Evolutionary conservation across 148 eudicot species (phyloP).

Genomic region (Amaranthus hypochondriacus): DNA sequence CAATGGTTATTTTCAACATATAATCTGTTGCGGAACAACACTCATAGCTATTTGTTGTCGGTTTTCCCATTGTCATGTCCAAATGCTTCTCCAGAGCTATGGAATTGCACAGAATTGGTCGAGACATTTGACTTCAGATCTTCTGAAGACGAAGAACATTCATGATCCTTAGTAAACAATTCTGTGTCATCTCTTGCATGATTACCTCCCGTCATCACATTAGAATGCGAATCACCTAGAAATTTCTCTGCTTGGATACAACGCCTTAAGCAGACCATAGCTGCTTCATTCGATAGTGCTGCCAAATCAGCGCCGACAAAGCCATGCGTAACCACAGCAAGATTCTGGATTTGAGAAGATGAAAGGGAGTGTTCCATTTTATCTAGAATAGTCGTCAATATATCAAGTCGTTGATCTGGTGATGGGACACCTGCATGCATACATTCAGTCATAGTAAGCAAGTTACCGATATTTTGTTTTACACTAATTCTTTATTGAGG

Average conservation of each 20-base stretch:
- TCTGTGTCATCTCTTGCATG: constrained; percentile 14
- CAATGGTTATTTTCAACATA: constrained; percentile 42
- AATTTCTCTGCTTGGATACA: constrained; percentile 28
- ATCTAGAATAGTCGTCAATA: constrained; percentile 59
- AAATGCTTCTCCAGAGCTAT: not conserved
- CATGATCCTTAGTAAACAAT: constrained; percentile 19
- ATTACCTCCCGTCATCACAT: constrained; percentile 19
- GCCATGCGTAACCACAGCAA: constrained; percentile 77
- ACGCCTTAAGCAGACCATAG: constrained; percentile 63
- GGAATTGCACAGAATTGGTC: constrained; percentile 15
- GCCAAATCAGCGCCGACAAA: constrained; percentile 96
- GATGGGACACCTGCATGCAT: constrained; percentile 81
- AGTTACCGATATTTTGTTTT: no score
- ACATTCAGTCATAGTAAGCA: not conserved
- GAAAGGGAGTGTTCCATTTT: constrained; percentile 62
- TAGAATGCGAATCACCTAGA: constrained; percentile 19
- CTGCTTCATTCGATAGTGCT: constrained; percentile 80
- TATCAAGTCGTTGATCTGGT: constrained; percentile 68
- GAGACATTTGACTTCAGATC: constrained; percentile 21
- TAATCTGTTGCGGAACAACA: constrained; percentile 13
- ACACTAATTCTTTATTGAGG: no score
- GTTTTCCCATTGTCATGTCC: constrained; percentile 13
- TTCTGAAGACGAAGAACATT: constrained; percentile 36
- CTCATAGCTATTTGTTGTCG: constrained; percentile 2
- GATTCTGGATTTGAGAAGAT: constrained; percentile 47